Evolutionary conservation across 2,329 filamentous ascomycete genomes (phyloP), one percentile per base, ranked within the genome.

Genomic region (Aspergillus japonicus): DNA sequence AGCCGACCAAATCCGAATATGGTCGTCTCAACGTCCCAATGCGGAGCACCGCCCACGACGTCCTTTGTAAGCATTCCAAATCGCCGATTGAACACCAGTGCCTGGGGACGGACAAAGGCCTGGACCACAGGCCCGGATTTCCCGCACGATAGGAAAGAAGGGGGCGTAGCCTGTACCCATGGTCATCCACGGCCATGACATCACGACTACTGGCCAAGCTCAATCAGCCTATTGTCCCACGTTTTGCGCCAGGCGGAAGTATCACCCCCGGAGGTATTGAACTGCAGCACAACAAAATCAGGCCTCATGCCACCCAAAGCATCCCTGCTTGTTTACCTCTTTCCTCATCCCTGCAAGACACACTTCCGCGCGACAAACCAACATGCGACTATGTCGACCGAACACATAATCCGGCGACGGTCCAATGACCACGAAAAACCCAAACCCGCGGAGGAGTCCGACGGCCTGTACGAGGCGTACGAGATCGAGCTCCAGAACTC

Each of bases 401-500:
- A 42, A 47, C 21, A 23, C 51, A 54, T 12, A 1, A 29, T 54
- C 26, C 33, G 12, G 26, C 8, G 19, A 54, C 44, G 19, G 47
- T 31, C 33, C 23, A 24, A 47, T 12, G 19, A 7, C 5, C 5
- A 42, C 8, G 14, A 19, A n/a, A 16, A 8, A 23, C 11, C 7
- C 5, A 16, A 8, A 23, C 11, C 7, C 5, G 23, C 39, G 11
- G 47, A n/a, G 23, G 23, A 2, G 23, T 23, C 23, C 23, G 29
- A 44, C 11, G 44, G 50, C 4, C 47, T 62, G 26, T 47, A 31
- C 39, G 64, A 69, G 50, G 63, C 67, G 12, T 70, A 69, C 33
- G 62, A 70, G 31, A 55, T 69, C 26, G 65, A 69, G 23, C 54
- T 70, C 1, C 50, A 64, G 35, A 57, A 59, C 10, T 44, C 58